phyloP scores from a whole-genome alignment of 2,329 filamentous ascomycete species.

The Xenosphaeropsis pyriputrescens region DNA sequence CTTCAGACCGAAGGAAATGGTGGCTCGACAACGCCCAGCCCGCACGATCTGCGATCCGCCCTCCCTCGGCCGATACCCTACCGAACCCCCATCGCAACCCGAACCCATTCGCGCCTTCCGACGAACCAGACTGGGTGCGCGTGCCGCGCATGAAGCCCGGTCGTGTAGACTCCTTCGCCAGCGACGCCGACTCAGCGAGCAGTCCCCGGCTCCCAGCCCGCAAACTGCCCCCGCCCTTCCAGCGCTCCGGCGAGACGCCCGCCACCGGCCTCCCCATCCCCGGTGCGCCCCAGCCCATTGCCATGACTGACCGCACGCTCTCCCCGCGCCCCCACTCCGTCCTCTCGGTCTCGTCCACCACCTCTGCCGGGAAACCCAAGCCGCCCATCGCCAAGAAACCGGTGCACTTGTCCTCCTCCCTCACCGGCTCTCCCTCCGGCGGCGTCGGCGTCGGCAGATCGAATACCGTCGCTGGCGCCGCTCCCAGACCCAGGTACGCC shows the following conservation, averaged over 20 bases:
- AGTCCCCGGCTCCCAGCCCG: constrained; percentile 3
- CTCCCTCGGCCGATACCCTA: constrained; percentile 45
- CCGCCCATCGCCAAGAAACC: constrained; percentile 18
- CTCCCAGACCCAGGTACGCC: no score
- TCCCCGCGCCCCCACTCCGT: constrained; percentile 13
- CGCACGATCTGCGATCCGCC: constrained; percentile 56
- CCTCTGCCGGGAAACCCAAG: constrained; percentile 12
- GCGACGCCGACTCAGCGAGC: constrained; percentile 5
- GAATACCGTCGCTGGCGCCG: neutral
- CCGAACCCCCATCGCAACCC: constrained; percentile 61
- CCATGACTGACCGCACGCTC: constrained; percentile 7
- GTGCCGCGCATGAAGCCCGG: constrained; percentile 27
- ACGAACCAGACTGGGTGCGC: constrained; percentile 75
- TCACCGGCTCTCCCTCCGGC: constrained; percentile 7
- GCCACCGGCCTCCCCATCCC: constrained; percentile 2
- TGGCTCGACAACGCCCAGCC: constrained; percentile 59
- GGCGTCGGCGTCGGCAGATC: constrained; percentile 2
- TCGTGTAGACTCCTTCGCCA: constrained; percentile 2
- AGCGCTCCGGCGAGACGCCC: constrained; percentile 3
- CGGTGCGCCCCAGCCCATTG: constrained; percentile 1
- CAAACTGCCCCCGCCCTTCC: constrained; percentile 16
- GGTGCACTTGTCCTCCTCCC: constrained; percentile 13
- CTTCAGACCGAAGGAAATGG: constrained; percentile 55
- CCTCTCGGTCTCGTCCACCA: neutral
- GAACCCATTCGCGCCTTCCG: constrained; percentile 65